phyloP scores from a whole-genome alignment of 805 yeast genomes.

The Starmerella tilneyi region DNA sequence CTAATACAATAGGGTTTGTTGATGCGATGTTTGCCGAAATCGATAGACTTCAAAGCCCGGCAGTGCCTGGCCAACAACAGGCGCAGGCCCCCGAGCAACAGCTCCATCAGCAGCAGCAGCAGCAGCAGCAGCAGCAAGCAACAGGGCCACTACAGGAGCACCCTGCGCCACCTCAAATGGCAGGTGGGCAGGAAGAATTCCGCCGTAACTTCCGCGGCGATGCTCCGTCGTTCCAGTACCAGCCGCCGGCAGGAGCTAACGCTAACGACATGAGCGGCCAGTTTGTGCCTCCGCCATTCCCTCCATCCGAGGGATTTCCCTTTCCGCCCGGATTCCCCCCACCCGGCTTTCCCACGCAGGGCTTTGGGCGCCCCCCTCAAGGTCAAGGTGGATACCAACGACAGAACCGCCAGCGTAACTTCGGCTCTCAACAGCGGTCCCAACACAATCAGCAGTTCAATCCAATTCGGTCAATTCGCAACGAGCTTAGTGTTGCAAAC shows the following conservation, averaged over 20 bases:
- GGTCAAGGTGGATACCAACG: conserved; percentile 2
- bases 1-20: conserved; percentile 30
- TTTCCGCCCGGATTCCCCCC: conserved; percentile 9
- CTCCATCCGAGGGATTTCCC: not conserved
- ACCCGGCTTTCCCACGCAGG: conserved; percentile 3
- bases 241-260: conserved; percentile 8
- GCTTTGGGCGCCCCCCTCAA: not conserved
- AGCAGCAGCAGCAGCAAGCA: not conserved
- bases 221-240: conserved; percentile 5
- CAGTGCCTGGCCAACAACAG: no score
- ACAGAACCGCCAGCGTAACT: not conserved
- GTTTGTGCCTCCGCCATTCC: conserved; percentile 1
- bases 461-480: conserved; percentile 17
- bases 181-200: conserved; percentile 28
- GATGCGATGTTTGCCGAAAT: conserved; percentile 30
- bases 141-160: conserved; percentile 1
- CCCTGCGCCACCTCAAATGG: conserved; percentile 2
- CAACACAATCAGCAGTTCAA: conserved; percentile 3
- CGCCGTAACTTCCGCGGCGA: conserved; percentile 24
- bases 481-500: conserved; percentile 28
- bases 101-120: conserved; percentile 1
- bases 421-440: not conserved
- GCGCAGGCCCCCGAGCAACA: not conserved
- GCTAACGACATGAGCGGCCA: not conserved
- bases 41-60: conserved; percentile 20